phyloP scores from a whole-genome alignment of 768 basidiomycete species.

The Suillus plorans region DNA sequence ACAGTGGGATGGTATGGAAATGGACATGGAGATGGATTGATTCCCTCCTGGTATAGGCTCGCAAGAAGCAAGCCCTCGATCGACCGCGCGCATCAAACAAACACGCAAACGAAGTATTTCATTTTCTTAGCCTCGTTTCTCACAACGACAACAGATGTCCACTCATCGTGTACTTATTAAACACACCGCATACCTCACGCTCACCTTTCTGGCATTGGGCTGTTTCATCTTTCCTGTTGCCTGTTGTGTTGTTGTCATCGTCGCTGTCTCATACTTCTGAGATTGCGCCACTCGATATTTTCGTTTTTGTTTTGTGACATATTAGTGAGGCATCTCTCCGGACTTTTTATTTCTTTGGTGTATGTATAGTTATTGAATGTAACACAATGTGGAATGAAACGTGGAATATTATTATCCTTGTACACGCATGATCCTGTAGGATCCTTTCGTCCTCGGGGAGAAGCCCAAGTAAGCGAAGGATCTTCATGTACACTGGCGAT shows the following conservation, averaged over 20 bases:
- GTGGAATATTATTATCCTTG: background rate
- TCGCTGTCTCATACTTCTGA: constrained; percentile 4
- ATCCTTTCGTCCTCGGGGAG: background rate
- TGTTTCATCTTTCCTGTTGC: background rate
- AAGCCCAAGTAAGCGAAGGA: background rate
- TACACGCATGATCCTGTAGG: background rate
- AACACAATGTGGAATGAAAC: constrained; percentile 6
- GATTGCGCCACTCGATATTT: background rate
- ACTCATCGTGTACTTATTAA: background rate
- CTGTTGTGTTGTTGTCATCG: background rate
- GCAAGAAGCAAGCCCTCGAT: background rate
- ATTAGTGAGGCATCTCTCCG: constrained; percentile 2
- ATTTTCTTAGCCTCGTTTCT: background rate
- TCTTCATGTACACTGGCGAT: background rate
- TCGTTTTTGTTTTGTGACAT: constrained; percentile 4
- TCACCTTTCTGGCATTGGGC: constrained; percentile 1
- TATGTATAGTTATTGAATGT: constrained; percentile 13
- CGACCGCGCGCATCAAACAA: background rate
- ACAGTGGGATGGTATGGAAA: constrained; percentile 48
- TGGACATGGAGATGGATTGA: constrained; percentile 46
- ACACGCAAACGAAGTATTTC: background rate
- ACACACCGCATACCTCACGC: constrained; percentile 1
- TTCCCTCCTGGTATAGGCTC: background rate
- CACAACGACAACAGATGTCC: background rate
- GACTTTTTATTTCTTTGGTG: constrained; percentile 5